Evolutionary conservation across 139 green algal species (phyloP).

Genomic region (Mesostigma viride): DNA sequence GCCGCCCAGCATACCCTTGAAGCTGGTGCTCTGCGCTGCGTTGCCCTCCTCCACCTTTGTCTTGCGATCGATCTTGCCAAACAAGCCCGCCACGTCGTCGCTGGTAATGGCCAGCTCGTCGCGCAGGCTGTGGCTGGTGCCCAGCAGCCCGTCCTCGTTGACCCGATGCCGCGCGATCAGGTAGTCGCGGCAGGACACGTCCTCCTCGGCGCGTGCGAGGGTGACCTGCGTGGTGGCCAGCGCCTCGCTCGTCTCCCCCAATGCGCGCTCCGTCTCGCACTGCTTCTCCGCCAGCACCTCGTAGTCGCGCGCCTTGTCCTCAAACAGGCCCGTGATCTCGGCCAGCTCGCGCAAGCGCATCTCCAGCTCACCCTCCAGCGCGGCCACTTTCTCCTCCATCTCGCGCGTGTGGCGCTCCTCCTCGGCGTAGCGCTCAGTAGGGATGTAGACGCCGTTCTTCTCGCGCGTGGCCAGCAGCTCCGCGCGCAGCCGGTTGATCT

Average conservation of each 20-base stretch:
- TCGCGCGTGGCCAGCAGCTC: conserved; percentile 65
- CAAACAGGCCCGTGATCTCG: conserved; percentile 10
- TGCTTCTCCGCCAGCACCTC: conserved; percentile 43
- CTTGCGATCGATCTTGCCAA: not conserved
- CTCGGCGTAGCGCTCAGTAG: conserved; percentile 46
- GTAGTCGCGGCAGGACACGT: conserved; percentile 50
- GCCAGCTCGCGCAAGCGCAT: conserved; percentile 8
- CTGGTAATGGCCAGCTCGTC: not conserved
- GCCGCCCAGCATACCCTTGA: no score
- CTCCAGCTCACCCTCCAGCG: conserved; percentile 25
- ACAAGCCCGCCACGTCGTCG: not conserved
- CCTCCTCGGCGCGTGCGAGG: not conserved
- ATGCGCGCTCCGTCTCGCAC: conserved; percentile 16
- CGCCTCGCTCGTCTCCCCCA: conserved; percentile 18
- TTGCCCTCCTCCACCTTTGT: no score
- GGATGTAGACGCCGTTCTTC: conserved; percentile 83
- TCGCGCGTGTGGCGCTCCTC: conserved; percentile 53
- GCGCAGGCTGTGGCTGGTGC: not conserved
- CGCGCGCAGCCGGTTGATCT: conserved; percentile 86
- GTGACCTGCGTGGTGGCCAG: not conserved
- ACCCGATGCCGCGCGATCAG: conserved; percentile 37
- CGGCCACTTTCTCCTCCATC: conserved; percentile 37
- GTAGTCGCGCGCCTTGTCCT: conserved; percentile 53
- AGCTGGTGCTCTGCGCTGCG: no score
- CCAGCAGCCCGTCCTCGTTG: not conserved